Evolutionary conservation across 176 grass and related monocot genomes (phyloP).

Genomic region (Zoysia pacifica): DNA sequence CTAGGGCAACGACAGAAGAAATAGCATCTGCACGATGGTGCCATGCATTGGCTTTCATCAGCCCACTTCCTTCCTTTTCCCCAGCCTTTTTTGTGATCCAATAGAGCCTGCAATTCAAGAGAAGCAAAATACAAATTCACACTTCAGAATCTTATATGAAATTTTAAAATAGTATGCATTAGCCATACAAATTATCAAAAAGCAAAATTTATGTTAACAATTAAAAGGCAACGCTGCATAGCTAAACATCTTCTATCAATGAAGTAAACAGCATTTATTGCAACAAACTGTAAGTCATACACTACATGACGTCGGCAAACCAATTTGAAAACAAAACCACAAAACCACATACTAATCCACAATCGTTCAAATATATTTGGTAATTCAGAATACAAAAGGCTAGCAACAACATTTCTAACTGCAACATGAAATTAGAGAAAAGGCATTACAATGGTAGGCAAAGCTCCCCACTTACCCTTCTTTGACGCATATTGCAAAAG

Average conservation of each 20-base stretch:
- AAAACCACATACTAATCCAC: background rate
- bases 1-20: conserved; percentile 85
- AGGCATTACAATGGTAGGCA: background rate
- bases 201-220: background rate
- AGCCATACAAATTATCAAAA: background rate
- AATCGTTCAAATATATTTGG: background rate
- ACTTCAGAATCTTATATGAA: conserved; percentile 2
- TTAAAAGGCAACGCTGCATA: background rate
- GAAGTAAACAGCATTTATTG: background rate
- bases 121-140: conserved; percentile 7
- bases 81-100: conserved; percentile 92
- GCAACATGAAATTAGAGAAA: background rate
- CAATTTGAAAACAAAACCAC: conserved; percentile 21
- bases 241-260: background rate
- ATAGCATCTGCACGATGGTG: conserved; percentile 90
- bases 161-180: background rate
- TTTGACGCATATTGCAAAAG: conserved; percentile 88
- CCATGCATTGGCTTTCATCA: conserved; percentile 99
- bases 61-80: conserved; percentile 86
- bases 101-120: conserved; percentile 61
- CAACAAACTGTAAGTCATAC: conserved; percentile 12
- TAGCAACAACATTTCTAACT: background rate
- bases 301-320: background rate
- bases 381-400: background rate
- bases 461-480: conserved; percentile 68